Conservation (phyloP, 306 rosid species). For the Casuarina equisetifolia region DNA sequence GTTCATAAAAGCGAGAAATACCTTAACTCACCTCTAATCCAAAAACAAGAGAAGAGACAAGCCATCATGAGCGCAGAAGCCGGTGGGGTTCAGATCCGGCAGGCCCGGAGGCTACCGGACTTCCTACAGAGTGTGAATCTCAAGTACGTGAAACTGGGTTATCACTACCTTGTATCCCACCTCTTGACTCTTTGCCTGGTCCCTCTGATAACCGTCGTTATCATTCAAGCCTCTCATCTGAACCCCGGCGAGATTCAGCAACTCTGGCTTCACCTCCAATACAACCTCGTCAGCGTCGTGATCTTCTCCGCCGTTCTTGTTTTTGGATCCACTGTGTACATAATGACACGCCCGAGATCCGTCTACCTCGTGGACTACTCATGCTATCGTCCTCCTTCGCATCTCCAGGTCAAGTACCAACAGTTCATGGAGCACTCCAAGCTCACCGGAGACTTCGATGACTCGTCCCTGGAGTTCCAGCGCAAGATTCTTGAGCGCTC, state of each 20-base stretch:
- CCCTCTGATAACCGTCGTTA: conserved; percentile 44
- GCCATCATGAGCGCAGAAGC: conserved; percentile 35
- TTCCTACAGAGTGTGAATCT: conserved; percentile 55
- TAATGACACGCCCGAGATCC: conserved; percentile 57
- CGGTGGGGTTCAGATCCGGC: conserved; percentile 45
- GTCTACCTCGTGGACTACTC: conserved; percentile 57
- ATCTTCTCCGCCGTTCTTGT: conserved; percentile 34
- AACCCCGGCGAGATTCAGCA: conserved; percentile 45
- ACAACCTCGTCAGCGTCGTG: conserved; percentile 43
- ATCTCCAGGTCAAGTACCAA: conserved; percentile 20
- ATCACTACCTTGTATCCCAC: conserved; percentile 51
- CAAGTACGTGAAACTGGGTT: conserved; percentile 58
- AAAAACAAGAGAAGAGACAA: background rate
- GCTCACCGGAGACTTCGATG: conserved; percentile 47
- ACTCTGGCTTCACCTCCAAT: conserved; percentile 58
- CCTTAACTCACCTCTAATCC: background rate
- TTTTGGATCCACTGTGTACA: conserved; percentile 50
- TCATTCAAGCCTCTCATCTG: conserved; percentile 46
- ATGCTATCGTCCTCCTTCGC: conserved; percentile 41
- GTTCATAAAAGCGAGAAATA: too few relatives aligned
- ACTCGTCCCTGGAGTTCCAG: conserved; percentile 55
- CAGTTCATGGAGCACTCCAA: conserved; percentile 51
- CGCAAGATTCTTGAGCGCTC: conserved; percentile 57
- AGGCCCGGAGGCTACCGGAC: conserved; percentile 41
- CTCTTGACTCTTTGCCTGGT: conserved; percentile 44